These are phyloP conservation scores for Pyrenophora seminiperda DNA, from an alignment of 2,329 filamentous ascomycete species.

Conservation along the genomic window DNA sequence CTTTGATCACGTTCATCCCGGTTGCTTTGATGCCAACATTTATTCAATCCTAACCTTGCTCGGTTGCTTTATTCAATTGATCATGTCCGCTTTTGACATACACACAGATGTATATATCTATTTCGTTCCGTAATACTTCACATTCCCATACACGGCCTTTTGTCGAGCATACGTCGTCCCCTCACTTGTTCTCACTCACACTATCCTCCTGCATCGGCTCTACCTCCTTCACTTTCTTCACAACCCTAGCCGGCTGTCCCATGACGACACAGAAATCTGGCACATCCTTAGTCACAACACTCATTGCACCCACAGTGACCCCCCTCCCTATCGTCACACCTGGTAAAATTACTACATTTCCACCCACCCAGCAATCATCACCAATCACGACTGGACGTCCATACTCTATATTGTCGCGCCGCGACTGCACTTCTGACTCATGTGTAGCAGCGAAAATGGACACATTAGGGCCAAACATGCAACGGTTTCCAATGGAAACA, in stretches of 20 bases:
- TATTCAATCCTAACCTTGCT: no score
- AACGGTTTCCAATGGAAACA: conserved; percentile 58
- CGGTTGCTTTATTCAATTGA: no score
- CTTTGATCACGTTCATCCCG: no score
- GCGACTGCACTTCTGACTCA: conserved; percentile 55
- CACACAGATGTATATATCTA: no score
- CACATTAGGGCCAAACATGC: conserved; percentile 60
- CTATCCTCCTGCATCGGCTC: conserved; percentile 14
- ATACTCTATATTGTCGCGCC: conserved; percentile 56
- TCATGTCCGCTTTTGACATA: no score
- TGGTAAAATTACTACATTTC: conserved; percentile 64
- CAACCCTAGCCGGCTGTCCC: conserved; percentile 68
- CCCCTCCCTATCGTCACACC: conserved; percentile 80
- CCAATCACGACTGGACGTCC: conserved; percentile 57
- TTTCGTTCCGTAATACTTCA: no score
- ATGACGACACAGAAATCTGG: conserved; percentile 65
- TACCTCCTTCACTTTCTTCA: conserved; percentile 46
- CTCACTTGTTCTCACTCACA: background rate
- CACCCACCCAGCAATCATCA: conserved; percentile 54
- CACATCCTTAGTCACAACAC: conserved; percentile 81
- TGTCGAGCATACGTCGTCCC: background rate
- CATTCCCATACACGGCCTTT: no score
- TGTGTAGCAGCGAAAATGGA: conserved; percentile 60
- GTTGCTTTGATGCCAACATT: no score
- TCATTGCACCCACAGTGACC: conserved; percentile 75